Evolutionary conservation across 345 rosid genomes (phyloP).

Genomic region (Bruguiera gymnorhiza): DNA sequence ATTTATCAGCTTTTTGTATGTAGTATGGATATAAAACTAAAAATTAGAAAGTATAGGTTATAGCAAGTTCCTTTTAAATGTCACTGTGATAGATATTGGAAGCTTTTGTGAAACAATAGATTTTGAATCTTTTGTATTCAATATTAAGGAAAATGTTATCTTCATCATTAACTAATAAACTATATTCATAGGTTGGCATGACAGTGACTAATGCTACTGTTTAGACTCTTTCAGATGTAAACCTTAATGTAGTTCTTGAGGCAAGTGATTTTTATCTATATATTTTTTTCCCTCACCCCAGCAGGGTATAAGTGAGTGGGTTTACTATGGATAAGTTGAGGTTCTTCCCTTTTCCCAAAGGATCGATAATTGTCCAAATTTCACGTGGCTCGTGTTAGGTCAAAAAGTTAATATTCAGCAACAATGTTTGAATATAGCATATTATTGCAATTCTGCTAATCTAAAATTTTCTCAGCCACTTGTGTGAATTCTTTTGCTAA

Average conservation of each 20-base stretch:
- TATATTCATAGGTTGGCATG: conserved; percentile 68
- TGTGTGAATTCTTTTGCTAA: too few species aligned
- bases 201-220: conserved; percentile 98
- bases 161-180: not conserved
- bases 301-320: not conserved
- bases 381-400: not conserved
- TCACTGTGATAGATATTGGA: not conserved
- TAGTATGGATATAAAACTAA: too few species aligned
- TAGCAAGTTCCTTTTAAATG: not conserved
- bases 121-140: not conserved
- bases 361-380: not conserved
- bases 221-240: conserved; percentile 89
- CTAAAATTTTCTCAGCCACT: not conserved
- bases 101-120: not conserved
- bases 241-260: conserved; percentile 90
- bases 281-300: not conserved
- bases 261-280: conserved; percentile 30
- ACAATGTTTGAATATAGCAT: not conserved
- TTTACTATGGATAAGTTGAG: not conserved
- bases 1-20: too few species aligned
- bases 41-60: too few species aligned
- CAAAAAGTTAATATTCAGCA: not conserved
- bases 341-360: not conserved
- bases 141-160: not conserved
- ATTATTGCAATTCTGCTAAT: not conserved